phyloP scores from a whole-genome alignment of 1,139 yeast species.

The Blastobotrys apis region DNA sequence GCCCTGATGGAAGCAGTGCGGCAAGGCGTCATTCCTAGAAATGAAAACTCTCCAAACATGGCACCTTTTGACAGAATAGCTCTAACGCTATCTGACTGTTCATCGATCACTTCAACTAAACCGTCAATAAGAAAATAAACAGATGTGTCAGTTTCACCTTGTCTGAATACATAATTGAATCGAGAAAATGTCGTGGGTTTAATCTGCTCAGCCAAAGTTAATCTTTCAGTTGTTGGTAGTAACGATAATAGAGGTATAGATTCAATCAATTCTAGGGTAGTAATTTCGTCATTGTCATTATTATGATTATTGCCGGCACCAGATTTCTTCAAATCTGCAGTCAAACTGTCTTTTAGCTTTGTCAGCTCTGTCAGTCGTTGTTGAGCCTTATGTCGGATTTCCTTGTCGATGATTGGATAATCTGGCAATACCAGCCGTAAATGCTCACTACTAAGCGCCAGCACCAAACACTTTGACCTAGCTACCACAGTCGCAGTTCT shows the following conservation, averaged over 20 bases:
- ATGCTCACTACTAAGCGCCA: conserved; percentile 62
- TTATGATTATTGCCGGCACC: background rate
- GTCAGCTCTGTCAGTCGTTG: conserved; percentile 59
- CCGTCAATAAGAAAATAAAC: conserved; percentile 65
- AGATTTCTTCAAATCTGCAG: background rate
- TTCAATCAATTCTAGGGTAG: conserved; percentile 4
- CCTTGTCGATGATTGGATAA: conserved; percentile 42
- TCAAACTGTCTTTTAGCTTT: conserved; percentile 22
- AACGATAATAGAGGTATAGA: conserved; percentile 8
- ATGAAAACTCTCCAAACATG: conserved; percentile 76
- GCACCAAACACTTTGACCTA: conserved; percentile 58
- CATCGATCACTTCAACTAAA: conserved; percentile 62
- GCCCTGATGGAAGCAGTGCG: conserved; percentile 64
- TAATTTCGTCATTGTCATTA: no score
- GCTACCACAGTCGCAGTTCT: conserved; percentile 80
- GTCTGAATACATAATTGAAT: conserved; percentile 53
- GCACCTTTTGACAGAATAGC: conserved; percentile 61
- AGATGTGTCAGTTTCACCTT: conserved; percentile 58
- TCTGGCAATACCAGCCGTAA: conserved; percentile 36
- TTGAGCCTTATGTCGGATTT: conserved; percentile 73
- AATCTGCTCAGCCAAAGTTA: conserved; percentile 5
- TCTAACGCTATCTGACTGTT: conserved; percentile 37
- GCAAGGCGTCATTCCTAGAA: conserved; percentile 47
- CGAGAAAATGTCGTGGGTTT: background rate
- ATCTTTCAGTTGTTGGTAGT: conserved; percentile 12